Evolutionary conservation across 2,329 filamentous ascomycete genomes (phyloP).

Genomic region (Beauveria bassiana): DNA sequence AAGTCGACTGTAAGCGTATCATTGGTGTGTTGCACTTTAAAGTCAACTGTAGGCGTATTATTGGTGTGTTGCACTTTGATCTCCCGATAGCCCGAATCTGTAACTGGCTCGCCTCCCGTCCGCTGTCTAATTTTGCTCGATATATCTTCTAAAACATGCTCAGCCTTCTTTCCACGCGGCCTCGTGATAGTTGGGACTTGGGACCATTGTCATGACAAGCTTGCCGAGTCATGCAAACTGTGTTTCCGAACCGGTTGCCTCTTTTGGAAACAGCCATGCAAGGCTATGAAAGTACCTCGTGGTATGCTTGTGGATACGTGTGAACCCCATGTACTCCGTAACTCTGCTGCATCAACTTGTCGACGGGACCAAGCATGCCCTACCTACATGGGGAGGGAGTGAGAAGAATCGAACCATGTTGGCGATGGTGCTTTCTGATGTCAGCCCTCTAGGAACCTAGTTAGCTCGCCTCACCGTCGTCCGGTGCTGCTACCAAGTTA

Average conservation of each 20-base stretch:
- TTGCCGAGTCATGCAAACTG: not conserved
- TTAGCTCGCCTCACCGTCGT: not conserved
- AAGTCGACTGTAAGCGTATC: not conserved
- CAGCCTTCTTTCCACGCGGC: not conserved
- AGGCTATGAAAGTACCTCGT: conserved; percentile 3
- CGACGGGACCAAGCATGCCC: not conserved
- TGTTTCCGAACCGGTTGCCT: not conserved
- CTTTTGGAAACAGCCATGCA: not conserved
- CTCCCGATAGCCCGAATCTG: not conserved
- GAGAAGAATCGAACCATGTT: not conserved
- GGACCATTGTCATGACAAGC: not conserved
- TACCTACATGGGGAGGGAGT: not conserved
- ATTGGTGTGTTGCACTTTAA: not conserved
- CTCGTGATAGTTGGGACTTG: not conserved
- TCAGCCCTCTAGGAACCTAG: no score
- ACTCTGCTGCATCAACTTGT: not conserved
- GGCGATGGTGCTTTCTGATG: not conserved
- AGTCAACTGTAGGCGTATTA: not conserved
- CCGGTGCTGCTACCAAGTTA: not conserved
- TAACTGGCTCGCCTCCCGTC: not conserved
- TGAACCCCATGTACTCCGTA: not conserved
- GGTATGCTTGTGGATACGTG: not conserved
- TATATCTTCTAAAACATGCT: not conserved
- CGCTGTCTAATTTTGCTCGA: not conserved
- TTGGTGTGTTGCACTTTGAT: not conserved